A percentile compares a stretch with the other conserved stretches of the same genome.
Conservation (phyloP, 140 eudicot genomes). For the Ambrosia hybrid region DNA sequence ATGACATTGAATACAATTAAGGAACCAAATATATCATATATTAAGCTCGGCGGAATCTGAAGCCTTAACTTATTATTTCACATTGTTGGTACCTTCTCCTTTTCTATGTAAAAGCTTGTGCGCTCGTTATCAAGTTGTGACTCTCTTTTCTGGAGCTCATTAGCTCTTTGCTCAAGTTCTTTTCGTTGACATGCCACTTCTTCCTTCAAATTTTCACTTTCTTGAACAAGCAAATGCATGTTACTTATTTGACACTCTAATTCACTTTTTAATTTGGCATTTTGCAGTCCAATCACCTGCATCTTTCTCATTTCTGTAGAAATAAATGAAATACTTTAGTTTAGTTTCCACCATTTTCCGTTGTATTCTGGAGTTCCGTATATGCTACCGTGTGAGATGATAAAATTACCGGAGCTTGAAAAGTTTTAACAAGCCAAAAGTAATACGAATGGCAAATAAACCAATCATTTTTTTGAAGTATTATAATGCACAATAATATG, state of each 20-base stretch:
- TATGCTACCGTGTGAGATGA: not conserved
- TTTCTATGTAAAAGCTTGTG: slow-evolving; percentile 38
- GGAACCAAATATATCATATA: not conserved
- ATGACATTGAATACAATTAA: slow-evolving; percentile 14
- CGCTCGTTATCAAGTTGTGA: slow-evolving; percentile 45
- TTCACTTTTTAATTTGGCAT: slow-evolving; percentile 53
- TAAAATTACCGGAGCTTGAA: not conserved
- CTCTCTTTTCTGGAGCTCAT: slow-evolving; percentile 41
- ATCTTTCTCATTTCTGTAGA: slow-evolving; percentile 58
- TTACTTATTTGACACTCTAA: slow-evolving; percentile 47
- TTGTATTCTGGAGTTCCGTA: not conserved
- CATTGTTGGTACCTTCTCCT: slow-evolving; percentile 36
- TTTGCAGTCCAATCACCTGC: slow-evolving; percentile 52
- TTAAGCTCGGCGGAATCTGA: not conserved
- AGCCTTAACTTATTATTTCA: slow-evolving; percentile 1
- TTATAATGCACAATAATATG: not conserved
- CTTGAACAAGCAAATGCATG: slow-evolving; percentile 44
- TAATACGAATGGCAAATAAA: not conserved
- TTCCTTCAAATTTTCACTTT: slow-evolving; percentile 50
- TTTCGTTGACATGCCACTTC: slow-evolving; percentile 44
- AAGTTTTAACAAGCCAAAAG: slow-evolving; percentile 7
- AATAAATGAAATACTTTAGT: slow-evolving; percentile 10
- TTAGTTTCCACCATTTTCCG: not conserved
- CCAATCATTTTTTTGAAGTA: slow-evolving; percentile 12
- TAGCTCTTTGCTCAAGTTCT: slow-evolving; percentile 52